phyloP scores from a whole-genome alignment of 176 grass and related monocot genomes.

The Tuctoria greenei region DNA sequence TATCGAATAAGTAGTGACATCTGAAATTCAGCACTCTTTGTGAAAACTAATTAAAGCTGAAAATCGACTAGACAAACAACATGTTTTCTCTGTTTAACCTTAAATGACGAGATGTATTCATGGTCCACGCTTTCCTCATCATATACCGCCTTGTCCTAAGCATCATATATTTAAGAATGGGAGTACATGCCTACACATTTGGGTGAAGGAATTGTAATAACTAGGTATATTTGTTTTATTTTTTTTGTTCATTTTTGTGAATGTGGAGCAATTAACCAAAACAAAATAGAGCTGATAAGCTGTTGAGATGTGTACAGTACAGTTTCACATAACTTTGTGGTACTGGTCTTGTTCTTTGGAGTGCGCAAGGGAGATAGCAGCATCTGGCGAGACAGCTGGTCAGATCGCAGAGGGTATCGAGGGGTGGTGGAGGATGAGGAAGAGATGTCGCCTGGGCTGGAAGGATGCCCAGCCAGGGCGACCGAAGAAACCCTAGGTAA shows the following conservation, averaged over 20 bases:
- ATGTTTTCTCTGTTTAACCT: background rate
- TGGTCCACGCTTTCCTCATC: conserved; percentile 11
- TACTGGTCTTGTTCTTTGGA: too few species aligned
- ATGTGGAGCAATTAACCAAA: background rate
- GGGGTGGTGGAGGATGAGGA: too few species aligned
- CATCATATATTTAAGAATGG: background rate
- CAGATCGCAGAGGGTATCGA: too few species aligned
- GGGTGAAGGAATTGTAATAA: background rate
- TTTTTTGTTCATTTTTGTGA: conserved; percentile 22
- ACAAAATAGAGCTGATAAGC: background rate
- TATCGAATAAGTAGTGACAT: conserved; percentile 2
- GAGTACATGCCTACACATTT: background rate
- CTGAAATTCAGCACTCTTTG: background rate
- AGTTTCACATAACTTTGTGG: too few species aligned
- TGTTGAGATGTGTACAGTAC: background rate
- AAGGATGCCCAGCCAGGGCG: too few species aligned
- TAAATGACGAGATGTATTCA: conserved; percentile 3
- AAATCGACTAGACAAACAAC: background rate
- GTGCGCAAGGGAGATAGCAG: too few species aligned
- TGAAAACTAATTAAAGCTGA: conserved; percentile 15
- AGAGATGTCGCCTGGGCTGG: too few species aligned
- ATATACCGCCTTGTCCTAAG: background rate
- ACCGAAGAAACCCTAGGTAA: too few species aligned
- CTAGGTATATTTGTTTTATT: background rate
- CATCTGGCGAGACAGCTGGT: too few species aligned